Conservation (phyloP, 2,329 filamentous ascomycete species). For the Aureobasidium sp. region DNA sequence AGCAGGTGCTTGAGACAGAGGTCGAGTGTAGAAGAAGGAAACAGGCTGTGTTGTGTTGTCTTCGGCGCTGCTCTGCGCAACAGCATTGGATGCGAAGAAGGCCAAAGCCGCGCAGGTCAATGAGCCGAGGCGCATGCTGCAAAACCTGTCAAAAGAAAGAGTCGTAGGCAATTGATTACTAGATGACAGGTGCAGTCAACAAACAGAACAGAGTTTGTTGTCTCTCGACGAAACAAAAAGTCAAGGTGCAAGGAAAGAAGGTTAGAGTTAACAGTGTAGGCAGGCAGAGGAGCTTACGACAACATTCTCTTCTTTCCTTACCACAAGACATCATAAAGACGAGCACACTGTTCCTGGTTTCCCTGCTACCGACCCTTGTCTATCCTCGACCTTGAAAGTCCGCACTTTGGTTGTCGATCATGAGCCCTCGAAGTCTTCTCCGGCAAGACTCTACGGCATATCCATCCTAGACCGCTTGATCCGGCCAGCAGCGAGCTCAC, state of each 20-base stretch:
- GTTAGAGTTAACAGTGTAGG: not conserved
- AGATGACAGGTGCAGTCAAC: not conserved
- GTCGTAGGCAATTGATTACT: not conserved
- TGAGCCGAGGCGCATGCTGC: not conserved
- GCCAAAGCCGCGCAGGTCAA: not conserved
- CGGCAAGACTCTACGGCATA: not conserved
- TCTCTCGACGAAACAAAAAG: not conserved
- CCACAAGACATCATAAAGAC: not conserved
- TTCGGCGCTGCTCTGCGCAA: not conserved
- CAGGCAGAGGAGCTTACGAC: not conserved
- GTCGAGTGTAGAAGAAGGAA: conserved; percentile 20
- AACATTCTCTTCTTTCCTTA: not conserved
- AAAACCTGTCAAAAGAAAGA: not conserved
- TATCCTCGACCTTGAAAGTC: not conserved
- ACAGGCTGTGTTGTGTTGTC: conserved; percentile 14
- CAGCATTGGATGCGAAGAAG: not conserved
- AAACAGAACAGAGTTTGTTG: not conserved
- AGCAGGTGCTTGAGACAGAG: conserved; percentile 17
- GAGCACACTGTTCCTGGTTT: not conserved
- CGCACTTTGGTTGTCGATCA: not conserved
- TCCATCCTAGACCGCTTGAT: not conserved
- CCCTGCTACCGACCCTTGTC: not conserved
- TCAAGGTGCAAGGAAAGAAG: not conserved
- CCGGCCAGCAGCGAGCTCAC: not conserved
- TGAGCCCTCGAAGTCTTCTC: not conserved